Base-by-base conservation (phyloP, 2,329 filamentous ascomycete species). In the Geosmithia flava region DNA sequence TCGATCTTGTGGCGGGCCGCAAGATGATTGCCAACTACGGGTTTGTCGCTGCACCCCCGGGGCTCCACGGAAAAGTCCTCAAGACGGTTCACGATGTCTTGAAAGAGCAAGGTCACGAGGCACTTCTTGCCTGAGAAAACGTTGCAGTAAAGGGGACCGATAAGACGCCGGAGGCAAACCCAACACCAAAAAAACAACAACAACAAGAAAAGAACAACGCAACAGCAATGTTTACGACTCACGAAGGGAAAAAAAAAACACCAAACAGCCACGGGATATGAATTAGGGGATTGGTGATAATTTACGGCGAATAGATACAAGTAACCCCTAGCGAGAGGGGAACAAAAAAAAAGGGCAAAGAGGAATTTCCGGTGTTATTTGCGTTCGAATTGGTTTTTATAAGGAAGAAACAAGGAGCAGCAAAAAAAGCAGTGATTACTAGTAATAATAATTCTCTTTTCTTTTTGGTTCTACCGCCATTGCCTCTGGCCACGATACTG, bases 71-170 rank as follows among this genome's bases (percentile, higher is more conserved):
- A 0, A 47, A 53, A 2, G 70, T 80, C 2, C 55, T 78, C 49
- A 73, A 80, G 54, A 85, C 78, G 5, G 91, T 97, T 2, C 85
- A 85, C 62, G 76, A 80, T 52, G 88, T 95, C n/a, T 68, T 95
- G 54, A 63, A 48, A 20, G 62, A 67, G 20, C 56, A 69, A 46
- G 53, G 57, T 0, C 58, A 58, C 20, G 53, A 8, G 46, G 45
- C 19, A 33, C 33, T 47, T 13, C 39, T 50, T 30, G 44, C 30
- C n/a, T 30, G 8, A n/a, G 19, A 7, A 42, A 4, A 20, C 8
- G 5, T 17, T 19, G 19, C 11, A n/a, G 7, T 42, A 10, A 19
- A 10, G 40, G n/a, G 40, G 13, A 40, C 37, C 13, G 13, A 40
- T 5, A 15, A 40, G 37, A 11, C 37, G 37, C 13, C 37, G 37